These are phyloP conservation scores for Leccinum arenicola DNA, from an alignment of 768 basidiomycete genomes.

Conservation along the genomic window DNA sequence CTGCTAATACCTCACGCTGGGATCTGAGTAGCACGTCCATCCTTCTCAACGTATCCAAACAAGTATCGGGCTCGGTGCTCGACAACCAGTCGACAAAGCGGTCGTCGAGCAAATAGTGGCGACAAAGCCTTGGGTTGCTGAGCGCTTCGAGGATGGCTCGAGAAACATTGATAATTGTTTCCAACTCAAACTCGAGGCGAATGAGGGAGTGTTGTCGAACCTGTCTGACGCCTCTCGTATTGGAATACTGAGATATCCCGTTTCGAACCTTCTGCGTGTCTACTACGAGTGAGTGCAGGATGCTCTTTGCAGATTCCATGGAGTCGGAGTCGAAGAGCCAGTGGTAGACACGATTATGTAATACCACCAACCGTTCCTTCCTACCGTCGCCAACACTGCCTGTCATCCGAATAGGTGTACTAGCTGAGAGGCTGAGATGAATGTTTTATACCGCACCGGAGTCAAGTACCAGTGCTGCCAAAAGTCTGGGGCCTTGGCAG, in stretches of 20 bases:
- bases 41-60: conserved; percentile 1
- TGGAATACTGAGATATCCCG: neutral
- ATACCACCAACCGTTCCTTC: no score
- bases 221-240: neutral
- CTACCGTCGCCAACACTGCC: no score
- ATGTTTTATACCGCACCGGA: no score
- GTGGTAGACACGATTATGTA: no score
- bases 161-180: conserved; percentile 5
- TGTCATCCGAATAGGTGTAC: no score
- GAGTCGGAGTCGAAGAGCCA: neutral
- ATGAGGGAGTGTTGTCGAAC: conserved; percentile 7
- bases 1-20: neutral
- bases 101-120: conserved; percentile 4
- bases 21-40: neutral
- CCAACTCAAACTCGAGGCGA: conserved; percentile 3
- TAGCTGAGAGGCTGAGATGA: no score
- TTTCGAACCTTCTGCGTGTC: neutral
- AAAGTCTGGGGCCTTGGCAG: no score
- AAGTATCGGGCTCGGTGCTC: neutral
- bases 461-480: no score
- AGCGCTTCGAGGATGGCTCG: conserved; percentile 5
- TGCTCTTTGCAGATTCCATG: conserved; percentile 8
- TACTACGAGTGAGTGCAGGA: neutral
- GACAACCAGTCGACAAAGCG: conserved; percentile 8
- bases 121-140: neutral